Base-by-base conservation (phyloP, 495 filamentous ascomycete species). In the Talaromyces nanjingensis region DNA sequence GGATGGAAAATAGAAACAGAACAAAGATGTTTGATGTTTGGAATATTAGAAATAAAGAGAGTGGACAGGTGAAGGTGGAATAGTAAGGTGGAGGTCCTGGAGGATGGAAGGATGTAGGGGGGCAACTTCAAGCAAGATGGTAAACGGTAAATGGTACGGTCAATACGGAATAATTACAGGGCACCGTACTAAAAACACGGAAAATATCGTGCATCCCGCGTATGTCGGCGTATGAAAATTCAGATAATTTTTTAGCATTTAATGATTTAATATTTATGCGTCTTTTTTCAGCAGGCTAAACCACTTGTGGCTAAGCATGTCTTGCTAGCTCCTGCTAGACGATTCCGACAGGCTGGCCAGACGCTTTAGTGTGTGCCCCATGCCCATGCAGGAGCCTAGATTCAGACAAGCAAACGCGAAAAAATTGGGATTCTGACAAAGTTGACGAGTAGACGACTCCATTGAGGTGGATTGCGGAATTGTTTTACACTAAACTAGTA, bases 271-370 rank as follows among this genome's bases (percentile, higher is more conserved):
- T 45, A 18, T 49, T 49, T 20, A 20, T 49, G 45, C 16, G 45
- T 49, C 45, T 49, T 49, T 49, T 49, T 49, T 9, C 45, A 18
- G 18, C 45, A 8, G 1, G n/a, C 45, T 49, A 49, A n/a, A 3
- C n/a, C 6, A 6, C n/a, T 20, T 9, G 18, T 18, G n/a, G 45
- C 45, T 49, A 49, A 49, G 39, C 45, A 49, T 49, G 45, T 49
- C 45, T 49, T 49, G 45, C 45, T 49, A 49, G 45, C 8, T 49
- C 45, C 1, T 49, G 45, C n/a, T 49, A 49, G 45, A 55, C 52
- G 24, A 29, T 55, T 55, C 52, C 52, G 52, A 55, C 52, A 55
- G 52, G 52, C 52, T 29, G 52, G 52, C 52, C 52, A 25, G 49
- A 53, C 18, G 49, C 49, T 53, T 25, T 53, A 53, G 49, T 53